Base-by-base conservation (phyloP, 768 basidiomycete species). In the Boletus patriciae region DNA sequence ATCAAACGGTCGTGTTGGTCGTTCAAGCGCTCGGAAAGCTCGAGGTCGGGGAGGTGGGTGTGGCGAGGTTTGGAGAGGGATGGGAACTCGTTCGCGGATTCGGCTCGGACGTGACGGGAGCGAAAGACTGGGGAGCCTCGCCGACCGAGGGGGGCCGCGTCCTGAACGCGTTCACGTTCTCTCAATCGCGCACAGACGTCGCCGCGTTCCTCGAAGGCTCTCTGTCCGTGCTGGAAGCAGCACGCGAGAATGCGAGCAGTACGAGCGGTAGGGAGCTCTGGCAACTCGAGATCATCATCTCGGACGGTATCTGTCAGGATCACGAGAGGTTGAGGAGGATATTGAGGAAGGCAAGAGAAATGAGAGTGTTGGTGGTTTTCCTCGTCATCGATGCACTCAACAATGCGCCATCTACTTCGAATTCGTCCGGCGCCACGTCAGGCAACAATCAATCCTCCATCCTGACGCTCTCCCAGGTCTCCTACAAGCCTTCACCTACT, bases 201-300 rank as follows among this genome's bases (percentile, higher is more conserved):
- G 81, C 90, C 9, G 78, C 84, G 7, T 81, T 99, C 49, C 77
- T 98, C 18, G 89, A 95, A 55, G 83, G 81, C 25, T 95, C 88
- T 64, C 78, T 95, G 37, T 73, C 75, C 36, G 81, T 89, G 55
- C 83, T 94, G 23, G 86, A 90, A 67, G 78, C 78, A n/a, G 91
- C 94, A 19, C 75, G 94, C 57, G 87, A 91, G 63, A 78, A 80
- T 23, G 36, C 82, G 83, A 43, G 70, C 79, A 42, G 79, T 71
- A 77, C 78, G 42, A 87, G 87, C 18, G 77, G 84, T 3, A 81
- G 83, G 18, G 94, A 98, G 60, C 77, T 99, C 23, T 98, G 97
- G 97, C 97, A 99, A 70, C 81, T 99, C 52, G 84, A 98, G 71
- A 92, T 98, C 75, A 97, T 99, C 79, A 93, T 99, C 58, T 98